A percentile compares a stretch with the other conserved stretches of the same genome.
Conservation (phyloP, 768 basidiomycete species). For the Kwoniella sp. region DNA sequence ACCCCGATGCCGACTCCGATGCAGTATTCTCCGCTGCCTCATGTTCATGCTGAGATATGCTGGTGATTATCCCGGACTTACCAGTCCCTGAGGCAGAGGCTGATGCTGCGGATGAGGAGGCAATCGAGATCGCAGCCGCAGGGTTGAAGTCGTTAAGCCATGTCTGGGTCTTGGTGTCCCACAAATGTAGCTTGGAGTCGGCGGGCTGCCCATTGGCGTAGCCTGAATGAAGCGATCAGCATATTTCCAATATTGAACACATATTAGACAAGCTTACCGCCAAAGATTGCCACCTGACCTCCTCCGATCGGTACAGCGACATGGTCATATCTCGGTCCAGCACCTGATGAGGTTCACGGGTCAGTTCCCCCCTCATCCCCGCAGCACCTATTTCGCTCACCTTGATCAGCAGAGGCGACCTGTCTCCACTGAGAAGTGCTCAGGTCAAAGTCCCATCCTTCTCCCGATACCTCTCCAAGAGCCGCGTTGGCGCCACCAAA, state of each 20-base stretch:
- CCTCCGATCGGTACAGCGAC: constrained; percentile 66
- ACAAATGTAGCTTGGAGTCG: constrained; percentile 60
- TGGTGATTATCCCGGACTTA: constrained; percentile 7
- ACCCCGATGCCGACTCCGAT: constrained; percentile 14
- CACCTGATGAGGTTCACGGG: constrained; percentile 46
- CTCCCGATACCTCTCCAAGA: constrained; percentile 55
- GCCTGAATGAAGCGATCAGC: constrained; percentile 53
- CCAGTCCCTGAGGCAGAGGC: constrained; percentile 5
- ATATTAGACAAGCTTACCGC: constrained; percentile 63
- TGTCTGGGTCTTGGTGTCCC: constrained; percentile 30
- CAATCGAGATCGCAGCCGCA: neutral
- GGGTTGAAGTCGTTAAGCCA: constrained; percentile 16
- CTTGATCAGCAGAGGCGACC: constrained; percentile 62
- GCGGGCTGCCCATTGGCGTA: constrained; percentile 63
- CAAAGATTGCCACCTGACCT: constrained; percentile 67
- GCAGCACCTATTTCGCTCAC: constrained; percentile 47
- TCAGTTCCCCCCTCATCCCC: no score
- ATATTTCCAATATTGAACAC: no score
- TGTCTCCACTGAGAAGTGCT: constrained; percentile 65
- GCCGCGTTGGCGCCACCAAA: constrained; percentile 74
- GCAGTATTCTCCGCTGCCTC: neutral
- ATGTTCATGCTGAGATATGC: neutral
- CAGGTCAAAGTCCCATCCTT: constrained; percentile 50
- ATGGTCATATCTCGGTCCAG: constrained; percentile 74
- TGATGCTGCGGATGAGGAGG: constrained; percentile 9